Conservation (phyloP, 2,329 filamentous ascomycete species). For the Dryadomyces quercus-mongolicae region DNA sequence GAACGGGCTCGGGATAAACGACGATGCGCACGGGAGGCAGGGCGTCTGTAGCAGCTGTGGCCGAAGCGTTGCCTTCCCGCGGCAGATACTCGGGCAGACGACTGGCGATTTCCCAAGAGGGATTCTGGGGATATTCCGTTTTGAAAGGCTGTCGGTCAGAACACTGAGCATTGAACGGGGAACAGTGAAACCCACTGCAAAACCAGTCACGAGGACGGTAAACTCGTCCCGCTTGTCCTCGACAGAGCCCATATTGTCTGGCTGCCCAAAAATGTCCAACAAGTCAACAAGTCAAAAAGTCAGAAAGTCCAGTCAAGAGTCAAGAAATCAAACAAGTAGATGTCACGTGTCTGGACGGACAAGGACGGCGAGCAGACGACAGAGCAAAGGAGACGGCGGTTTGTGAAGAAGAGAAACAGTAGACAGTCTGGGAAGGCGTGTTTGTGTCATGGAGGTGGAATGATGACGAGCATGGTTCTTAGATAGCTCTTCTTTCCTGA, state of each 20-base stretch:
- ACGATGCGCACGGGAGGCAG: constrained; percentile 46
- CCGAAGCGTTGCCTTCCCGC: constrained; percentile 23
- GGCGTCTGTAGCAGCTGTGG: constrained; percentile 15
- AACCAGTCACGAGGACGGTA: constrained; percentile 49
- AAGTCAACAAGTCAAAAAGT: too few species aligned
- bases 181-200: constrained; percentile 44
- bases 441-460: too few species aligned
- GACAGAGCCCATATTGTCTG: constrained; percentile 17
- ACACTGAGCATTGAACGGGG: background rate
- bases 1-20: constrained; percentile 53
- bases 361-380: too few species aligned
- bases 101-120: constrained; percentile 67
- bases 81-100: constrained; percentile 55
- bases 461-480: too few species aligned
- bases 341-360: too few species aligned
- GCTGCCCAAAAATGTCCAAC: background rate
- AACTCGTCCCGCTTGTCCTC: constrained; percentile 31
- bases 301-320: too few species aligned
- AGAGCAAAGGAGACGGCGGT: too few species aligned
- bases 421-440: too few species aligned
- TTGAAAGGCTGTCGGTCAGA: constrained; percentile 54
- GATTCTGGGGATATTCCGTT: constrained; percentile 58
- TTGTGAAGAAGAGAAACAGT: too few species aligned
- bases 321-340: too few species aligned
- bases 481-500: too few species aligned